Base-by-base conservation (phyloP, 2,329 filamentous ascomycete species). In the Penicillium sp. region DNA sequence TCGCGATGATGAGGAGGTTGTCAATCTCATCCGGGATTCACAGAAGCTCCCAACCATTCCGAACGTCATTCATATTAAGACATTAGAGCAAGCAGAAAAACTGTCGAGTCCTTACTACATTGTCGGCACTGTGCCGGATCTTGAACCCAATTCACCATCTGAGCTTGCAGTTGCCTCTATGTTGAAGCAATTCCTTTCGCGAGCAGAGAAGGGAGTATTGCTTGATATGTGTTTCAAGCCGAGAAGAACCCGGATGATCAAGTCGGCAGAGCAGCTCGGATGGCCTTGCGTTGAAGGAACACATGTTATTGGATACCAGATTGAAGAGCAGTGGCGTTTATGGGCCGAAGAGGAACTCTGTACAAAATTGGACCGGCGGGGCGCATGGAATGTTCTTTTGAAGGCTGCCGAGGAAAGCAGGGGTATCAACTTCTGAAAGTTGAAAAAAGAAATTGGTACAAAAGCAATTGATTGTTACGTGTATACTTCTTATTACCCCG, bases 151-250 rank as follows among this genome's bases (percentile, higher is more conserved):
- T 24, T 72, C 68, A 0, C 52, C 63, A 0, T 56, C 62, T 6
- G 76, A 78, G 55, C 52, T 70, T 48, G 60, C 49, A 2, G 69
- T 69, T 0, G 62, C 60, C 16, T 63, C 54, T 1, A 61, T 71
- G 7, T 39, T 76, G 19, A 63, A 69, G 16, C 55, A 64, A 16
- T 72, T 74, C 21, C 63, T 77, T 1, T 56, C 56, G 13, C 54
- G 64, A 3, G 46, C 63, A 0, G 43, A 66, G 10, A 74, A 69
- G 54, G 74, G 74, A 0, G 68, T 77, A 2, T 54, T 78, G 54
- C 57, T 77, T 33, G 76, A 78, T 45, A 77, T 79, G 76, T 79
- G 76, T 58, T 78, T 75, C 62, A 78, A 79, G 61, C 76, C 75
- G 1, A 58, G 73, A n/a, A 66, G 68, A 8, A 78, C 75, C 3